These are phyloP conservation scores for Cucurbita pepo DNA, from an alignment of 306 rosid genomes.

Conservation along the genomic window DNA sequence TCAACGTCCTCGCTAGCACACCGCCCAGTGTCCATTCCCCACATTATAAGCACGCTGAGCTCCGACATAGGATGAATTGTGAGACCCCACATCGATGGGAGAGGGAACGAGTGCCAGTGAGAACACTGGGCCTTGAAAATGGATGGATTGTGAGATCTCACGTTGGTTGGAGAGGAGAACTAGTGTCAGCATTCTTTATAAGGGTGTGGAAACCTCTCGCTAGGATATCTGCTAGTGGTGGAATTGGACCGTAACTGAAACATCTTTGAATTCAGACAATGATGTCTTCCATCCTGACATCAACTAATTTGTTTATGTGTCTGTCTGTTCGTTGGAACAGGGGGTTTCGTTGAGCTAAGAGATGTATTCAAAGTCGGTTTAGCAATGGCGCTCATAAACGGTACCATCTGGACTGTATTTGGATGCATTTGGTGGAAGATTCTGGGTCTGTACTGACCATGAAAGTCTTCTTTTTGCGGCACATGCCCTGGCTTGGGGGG, in stretches of 20 bases:
- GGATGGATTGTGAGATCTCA: too few species aligned
- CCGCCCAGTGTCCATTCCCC: too few species aligned
- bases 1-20: too few species aligned
- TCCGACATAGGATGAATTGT: too few species aligned
- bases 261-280: not conserved
- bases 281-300: not conserved
- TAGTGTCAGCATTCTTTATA: too few species aligned
- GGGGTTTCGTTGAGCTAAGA: conserved; percentile 78
- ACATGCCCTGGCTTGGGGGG: conserved; percentile 3
- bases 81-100: too few species aligned
- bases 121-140: too few species aligned
- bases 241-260: not conserved
- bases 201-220: too few species aligned
- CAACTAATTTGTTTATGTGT: not conserved
- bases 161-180: too few species aligned
- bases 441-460: conserved; percentile 61
- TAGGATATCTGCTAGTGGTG: too few species aligned
- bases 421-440: conserved; percentile 91
- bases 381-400: conserved; percentile 56
- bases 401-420: conserved; percentile 56
- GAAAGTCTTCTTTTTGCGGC: not conserved
- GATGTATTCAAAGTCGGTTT: conserved; percentile 67
- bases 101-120: too few species aligned
- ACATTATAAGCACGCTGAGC: too few species aligned
- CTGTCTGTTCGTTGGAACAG: conserved; percentile 28